These are phyloP conservation scores for Phaeosphaeria sp. DNA, from an alignment of 2,329 filamentous ascomycete species.

Conservation along the genomic window DNA sequence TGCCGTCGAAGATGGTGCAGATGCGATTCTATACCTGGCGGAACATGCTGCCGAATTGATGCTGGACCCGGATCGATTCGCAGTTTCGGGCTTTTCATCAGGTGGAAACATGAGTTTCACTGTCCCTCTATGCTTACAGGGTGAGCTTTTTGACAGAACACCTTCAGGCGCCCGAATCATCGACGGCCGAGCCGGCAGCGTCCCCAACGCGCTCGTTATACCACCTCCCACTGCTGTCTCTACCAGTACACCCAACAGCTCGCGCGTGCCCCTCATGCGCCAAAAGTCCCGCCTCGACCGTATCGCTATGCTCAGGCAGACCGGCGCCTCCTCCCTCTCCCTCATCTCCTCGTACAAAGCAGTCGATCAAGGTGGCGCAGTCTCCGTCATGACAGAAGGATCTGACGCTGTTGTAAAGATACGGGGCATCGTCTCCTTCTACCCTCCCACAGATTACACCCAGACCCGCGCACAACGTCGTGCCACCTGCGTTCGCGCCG, in stretches of 20 bases:
- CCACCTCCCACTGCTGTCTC: conserved; percentile 17
- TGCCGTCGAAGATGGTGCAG: conserved; percentile 69
- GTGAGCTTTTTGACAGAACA: conserved; percentile 49
- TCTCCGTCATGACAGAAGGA: conserved; percentile 40
- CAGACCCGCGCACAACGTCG: conserved; percentile 65
- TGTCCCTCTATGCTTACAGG: conserved; percentile 64
- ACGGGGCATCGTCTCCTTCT: conserved; percentile 66
- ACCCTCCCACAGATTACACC: conserved; percentile 68
- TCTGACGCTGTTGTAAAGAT: conserved; percentile 54
- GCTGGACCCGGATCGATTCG: conserved; percentile 64
- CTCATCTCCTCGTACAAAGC: conserved; percentile 48
- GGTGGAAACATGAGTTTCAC: conserved; percentile 69
- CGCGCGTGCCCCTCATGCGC: conserved; percentile 38
- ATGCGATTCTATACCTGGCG: conserved; percentile 65
- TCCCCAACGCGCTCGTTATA: conserved; percentile 30
- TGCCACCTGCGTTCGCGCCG: conserved; percentile 60
- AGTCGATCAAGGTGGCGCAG: conserved; percentile 28
- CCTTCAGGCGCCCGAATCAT: conserved; percentile 35
- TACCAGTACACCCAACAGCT: conserved; percentile 38
- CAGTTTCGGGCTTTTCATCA: conserved; percentile 67
- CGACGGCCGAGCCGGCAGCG: conserved; percentile 34
- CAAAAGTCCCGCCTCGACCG: conserved; percentile 41
- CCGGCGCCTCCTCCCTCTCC: conserved; percentile 42
- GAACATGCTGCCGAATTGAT: conserved; percentile 62
- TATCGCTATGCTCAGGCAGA: conserved; percentile 43